A percentile compares a stretch with the other conserved stretches of the same genome.
Evolutionary conservation across 202 grass and related monocot species (phyloP).

Genomic region (Sporobolus alterniflorus): DNA sequence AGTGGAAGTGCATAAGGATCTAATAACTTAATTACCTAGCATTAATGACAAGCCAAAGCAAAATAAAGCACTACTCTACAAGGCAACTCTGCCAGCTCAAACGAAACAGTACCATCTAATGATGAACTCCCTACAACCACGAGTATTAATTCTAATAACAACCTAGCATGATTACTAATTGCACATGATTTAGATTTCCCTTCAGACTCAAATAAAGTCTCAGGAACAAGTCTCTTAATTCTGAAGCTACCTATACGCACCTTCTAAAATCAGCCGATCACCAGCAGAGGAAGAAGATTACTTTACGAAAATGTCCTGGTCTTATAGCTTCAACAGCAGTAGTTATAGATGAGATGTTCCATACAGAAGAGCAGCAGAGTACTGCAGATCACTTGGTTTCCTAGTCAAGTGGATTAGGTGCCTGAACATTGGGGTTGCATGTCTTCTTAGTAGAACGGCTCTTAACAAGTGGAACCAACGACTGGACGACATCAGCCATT

Average conservation of each 20-base stretch:
- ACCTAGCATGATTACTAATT: constrained; percentile 33
- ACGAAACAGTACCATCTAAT: constrained; percentile 33
- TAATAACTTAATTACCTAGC: constrained; percentile 1
- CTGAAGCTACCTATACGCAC: not conserved
- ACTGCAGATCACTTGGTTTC: constrained; percentile 5
- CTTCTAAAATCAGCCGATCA: constrained; percentile 20
- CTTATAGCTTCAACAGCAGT: constrained; percentile 8
- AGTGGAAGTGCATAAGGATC: not conserved
- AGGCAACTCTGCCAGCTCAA: constrained; percentile 36
- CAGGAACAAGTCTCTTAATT: constrained; percentile 18
- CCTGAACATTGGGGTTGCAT: constrained; percentile 49
- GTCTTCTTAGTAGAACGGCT: constrained; percentile 52
- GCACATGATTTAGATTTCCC: constrained; percentile 28
- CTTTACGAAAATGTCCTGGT: constrained; percentile 9
- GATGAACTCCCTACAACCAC: constrained; percentile 25
- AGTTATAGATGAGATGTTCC: constrained; percentile 17
- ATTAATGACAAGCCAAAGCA: constrained; percentile 25
- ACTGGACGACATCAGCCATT: constrained; percentile 98
- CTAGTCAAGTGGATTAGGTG: constrained; percentile 43
- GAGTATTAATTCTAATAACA: constrained; percentile 19
- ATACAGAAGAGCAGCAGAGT: not conserved
- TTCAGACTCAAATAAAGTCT: constrained; percentile 43
- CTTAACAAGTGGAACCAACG: constrained; percentile 91
- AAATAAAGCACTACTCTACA: constrained; percentile 34
- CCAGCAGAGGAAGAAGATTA: not conserved